Percentiles rank a stretch among this genome's conserved stretches.
Conservation (phyloP, 495 filamentous ascomycete genomes). For the Jackrogersella multiformis region DNA sequence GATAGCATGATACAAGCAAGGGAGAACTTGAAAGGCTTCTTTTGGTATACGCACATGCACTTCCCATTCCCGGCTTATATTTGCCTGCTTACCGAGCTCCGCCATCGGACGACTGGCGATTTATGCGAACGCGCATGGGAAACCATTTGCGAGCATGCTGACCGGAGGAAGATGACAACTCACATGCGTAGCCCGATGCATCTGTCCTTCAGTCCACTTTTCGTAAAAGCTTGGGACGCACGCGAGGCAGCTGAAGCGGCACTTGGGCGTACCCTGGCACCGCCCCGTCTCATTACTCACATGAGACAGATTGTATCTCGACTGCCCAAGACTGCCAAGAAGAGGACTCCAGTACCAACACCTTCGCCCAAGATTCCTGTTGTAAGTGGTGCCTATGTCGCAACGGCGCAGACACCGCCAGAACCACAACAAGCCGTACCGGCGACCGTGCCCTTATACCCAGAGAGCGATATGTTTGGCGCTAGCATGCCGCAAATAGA, state of each 20-base stretch:
- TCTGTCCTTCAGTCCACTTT: constrained; percentile 58
- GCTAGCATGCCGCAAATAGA: constrained; percentile 35
- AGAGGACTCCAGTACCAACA: constrained; percentile 39
- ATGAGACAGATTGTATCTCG: constrained; percentile 49
- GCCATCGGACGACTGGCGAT: constrained; percentile 56
- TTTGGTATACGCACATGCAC: constrained; percentile 63
- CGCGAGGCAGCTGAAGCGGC: constrained; percentile 55
- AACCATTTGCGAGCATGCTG: constrained; percentile 59
- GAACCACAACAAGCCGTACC: constrained; percentile 25
- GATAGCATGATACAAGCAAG: constrained; percentile 60
- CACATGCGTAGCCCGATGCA: constrained; percentile 61
- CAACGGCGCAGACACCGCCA: constrained; percentile 30
- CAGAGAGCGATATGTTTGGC: constrained; percentile 37
- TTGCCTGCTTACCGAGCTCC: constrained; percentile 60
- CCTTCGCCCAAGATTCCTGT: constrained; percentile 46
- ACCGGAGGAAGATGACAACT: constrained; percentile 54
- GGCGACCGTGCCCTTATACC: constrained; percentile 31
- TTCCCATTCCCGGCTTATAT: constrained; percentile 64
- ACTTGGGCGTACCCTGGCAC: constrained; percentile 49
- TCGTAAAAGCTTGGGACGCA: constrained; percentile 65
- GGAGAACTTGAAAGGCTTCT: constrained; percentile 56
- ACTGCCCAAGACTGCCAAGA: constrained; percentile 37
- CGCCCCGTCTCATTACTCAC: constrained; percentile 54
- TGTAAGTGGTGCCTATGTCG: constrained; percentile 34
- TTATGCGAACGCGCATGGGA: constrained; percentile 64